These are phyloP conservation scores for Aegilops tauschii DNA, from an alignment of 176 grass and related monocot species.

Conservation along the genomic window DNA sequence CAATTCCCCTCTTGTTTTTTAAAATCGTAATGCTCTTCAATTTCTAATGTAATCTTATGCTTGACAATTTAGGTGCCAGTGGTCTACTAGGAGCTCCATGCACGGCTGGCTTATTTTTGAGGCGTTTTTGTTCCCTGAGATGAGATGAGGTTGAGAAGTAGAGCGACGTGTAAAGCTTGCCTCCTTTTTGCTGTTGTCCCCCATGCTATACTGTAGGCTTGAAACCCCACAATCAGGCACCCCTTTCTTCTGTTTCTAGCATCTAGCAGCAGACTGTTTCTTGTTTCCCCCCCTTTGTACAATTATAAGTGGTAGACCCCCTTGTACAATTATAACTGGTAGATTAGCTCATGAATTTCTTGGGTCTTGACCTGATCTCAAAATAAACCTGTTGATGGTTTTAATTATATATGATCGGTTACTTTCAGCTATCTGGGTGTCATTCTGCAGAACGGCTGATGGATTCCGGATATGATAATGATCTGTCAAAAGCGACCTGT, in stretches of 20 bases:
- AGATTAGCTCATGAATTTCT: slow-evolving; percentile 28
- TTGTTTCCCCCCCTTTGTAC: neutral
- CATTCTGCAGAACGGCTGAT: neutral
- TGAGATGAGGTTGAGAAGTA: slow-evolving; percentile 38
- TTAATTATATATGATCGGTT: neutral
- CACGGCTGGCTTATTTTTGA: slow-evolving; percentile 40
- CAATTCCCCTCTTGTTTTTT: neutral
- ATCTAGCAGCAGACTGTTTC: slow-evolving; percentile 13
- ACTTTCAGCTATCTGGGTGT: neutral
- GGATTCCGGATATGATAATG: neutral
- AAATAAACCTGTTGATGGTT: neutral
- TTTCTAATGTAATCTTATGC: slow-evolving; percentile 13
- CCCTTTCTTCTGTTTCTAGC: slow-evolving; percentile 18
- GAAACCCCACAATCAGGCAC: neutral
- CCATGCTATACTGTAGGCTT: neutral
- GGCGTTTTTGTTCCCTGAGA: slow-evolving; percentile 35
- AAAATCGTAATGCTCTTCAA: neutral
- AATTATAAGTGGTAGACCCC: neutral
- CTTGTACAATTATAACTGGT: slow-evolving; percentile 19
- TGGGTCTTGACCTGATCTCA: slow-evolving; percentile 20
- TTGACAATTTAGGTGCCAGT: slow-evolving; percentile 36
- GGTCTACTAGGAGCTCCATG: slow-evolving; percentile 26
- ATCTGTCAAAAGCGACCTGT: neutral
- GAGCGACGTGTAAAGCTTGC: slow-evolving; percentile 31
- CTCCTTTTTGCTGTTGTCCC: slow-evolving; percentile 18